Evolutionary conservation across 2,329 filamentous ascomycete species (phyloP), one percentile per base, ranked within the genome.

Genomic region (Aureobasidium sp.): DNA sequence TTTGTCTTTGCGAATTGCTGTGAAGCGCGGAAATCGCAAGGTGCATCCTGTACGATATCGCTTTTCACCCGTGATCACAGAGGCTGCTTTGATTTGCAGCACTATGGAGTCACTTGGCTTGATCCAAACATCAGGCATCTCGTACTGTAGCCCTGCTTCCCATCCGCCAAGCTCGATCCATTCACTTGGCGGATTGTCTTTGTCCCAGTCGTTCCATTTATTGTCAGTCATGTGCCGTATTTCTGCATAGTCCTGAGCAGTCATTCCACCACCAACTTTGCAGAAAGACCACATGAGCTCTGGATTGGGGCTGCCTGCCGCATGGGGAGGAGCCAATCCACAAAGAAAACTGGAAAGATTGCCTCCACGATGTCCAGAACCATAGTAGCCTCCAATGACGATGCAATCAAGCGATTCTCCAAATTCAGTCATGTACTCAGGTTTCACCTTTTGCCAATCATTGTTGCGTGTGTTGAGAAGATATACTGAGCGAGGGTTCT

Each of bases 391-490:
- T 61, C 93, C 94, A 59, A 99, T 85, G 17, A 99, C 81, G 15
- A 97, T 78, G 67, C 91, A 91, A 72, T 99, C 94, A 3, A 99
- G 84, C 0, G 88, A 90, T 75, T 97, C 93, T 64, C 94, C 94
- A 72, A 94, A 96, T 65, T 96, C 93, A 2, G 87, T 87, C 92
- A 97, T 97, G 74, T 99, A 99, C 66, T 99, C 94, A 1, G 94
- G 94, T 70, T 99, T 99, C 9, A 99, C 92, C 73, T 99, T 99
- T 76, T 97, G 88, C 94, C 94, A 99, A 74, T 96, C 90, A 68
- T 96, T 90, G 69, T 95, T 94, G 52, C 94, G 88, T 67, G 90
- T 89, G 70, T 96, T 96, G 10, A 97, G 81, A 7, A 85, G 83
- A 72, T 99, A 99, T 70, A 85, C 82, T 0, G 92, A 96, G 5